Evolutionary conservation across 2,329 filamentous ascomycete species (phyloP).

Genomic region (Neoascochyta sp.): DNA sequence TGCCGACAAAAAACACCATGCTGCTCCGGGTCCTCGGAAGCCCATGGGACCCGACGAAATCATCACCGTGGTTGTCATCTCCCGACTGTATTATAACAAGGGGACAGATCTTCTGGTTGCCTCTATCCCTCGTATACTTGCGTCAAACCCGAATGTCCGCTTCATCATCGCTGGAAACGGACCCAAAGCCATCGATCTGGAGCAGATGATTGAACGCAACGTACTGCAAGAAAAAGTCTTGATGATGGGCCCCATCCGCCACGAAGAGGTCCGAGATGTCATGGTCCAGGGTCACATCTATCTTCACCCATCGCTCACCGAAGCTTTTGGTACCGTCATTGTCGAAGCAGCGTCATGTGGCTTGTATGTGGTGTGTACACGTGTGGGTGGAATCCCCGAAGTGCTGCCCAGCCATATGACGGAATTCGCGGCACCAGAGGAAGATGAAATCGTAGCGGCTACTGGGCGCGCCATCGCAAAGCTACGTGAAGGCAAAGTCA

Average conservation of each 20-base stretch:
- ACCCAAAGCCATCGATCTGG: constrained; percentile 93
- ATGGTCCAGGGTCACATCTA: constrained; percentile 98
- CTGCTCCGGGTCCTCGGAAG: constrained; percentile 56
- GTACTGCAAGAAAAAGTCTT: constrained; percentile 91
- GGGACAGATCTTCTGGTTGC: constrained; percentile 96
- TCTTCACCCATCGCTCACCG: constrained; percentile 88
- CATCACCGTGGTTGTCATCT: constrained; percentile 96
- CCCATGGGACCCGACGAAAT: constrained; percentile 76
- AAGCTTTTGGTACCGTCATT: constrained; percentile 96
- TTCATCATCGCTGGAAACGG: constrained; percentile 97
- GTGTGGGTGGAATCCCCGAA: constrained; percentile 94
- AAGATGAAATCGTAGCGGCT: constrained; percentile 87
- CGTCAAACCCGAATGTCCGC: constrained; percentile 83
- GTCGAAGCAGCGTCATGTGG: constrained; percentile 96
- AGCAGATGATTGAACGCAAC: constrained; percentile 96
- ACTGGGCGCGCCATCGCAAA: constrained; percentile 86
- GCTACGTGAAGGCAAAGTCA: constrained; percentile 78
- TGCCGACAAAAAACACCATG: constrained; percentile 15
- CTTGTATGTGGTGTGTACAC: constrained; percentile 92
- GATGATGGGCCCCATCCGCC: constrained; percentile 84
- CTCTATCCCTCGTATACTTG: constrained; percentile 86
- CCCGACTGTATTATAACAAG: constrained; percentile 97
- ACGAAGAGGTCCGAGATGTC: constrained; percentile 94
- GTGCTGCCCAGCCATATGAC: constrained; percentile 97
- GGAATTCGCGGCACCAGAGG: constrained; percentile 92